A percentile compares a stretch with the other conserved stretches of the same genome.
These are phyloP conservation scores for Coccomyxa sp. DNA, from an alignment of 139 green algal species.

Conservation along the genomic window DNA sequence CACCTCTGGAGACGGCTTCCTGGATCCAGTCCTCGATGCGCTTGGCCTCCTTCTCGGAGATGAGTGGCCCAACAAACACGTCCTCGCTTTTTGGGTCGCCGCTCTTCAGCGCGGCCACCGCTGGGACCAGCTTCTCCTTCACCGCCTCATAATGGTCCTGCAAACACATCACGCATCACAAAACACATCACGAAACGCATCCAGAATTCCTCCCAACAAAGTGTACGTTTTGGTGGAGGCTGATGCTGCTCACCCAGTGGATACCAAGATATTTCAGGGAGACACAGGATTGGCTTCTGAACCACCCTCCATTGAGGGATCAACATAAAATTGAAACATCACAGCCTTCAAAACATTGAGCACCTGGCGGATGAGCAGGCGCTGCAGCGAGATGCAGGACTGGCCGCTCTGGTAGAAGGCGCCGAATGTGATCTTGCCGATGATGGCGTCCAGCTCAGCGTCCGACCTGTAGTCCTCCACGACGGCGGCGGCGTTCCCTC, in stretches of 20 bases:
- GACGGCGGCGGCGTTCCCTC: background rate
- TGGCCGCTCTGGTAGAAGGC: conserved; percentile 4
- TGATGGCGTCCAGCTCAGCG: background rate
- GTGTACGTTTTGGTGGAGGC: no score
- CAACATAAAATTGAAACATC: no score
- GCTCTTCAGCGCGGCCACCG: background rate
- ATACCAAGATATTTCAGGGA: no score
- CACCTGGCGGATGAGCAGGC: background rate
- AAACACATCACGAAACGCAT: no score
- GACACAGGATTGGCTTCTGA: no score
- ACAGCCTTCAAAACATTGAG: no score
- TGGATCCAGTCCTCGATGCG: background rate
- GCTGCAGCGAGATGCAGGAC: conserved; percentile 1
- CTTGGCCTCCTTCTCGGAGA: conserved; percentile 2
- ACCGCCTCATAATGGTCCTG: background rate
- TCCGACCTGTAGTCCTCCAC: background rate
- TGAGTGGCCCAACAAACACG: background rate
- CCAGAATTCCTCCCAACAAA: no score
- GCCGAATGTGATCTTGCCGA: background rate
- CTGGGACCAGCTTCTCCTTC: background rate
- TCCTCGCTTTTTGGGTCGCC: background rate
- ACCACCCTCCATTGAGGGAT: no score
- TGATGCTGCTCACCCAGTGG: no score
- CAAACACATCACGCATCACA: no score
- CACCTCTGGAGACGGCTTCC: background rate